Base-by-base conservation (phyloP, 2,329 filamentous ascomycete genomes). In the Plectosphaerella sp. region DNA sequence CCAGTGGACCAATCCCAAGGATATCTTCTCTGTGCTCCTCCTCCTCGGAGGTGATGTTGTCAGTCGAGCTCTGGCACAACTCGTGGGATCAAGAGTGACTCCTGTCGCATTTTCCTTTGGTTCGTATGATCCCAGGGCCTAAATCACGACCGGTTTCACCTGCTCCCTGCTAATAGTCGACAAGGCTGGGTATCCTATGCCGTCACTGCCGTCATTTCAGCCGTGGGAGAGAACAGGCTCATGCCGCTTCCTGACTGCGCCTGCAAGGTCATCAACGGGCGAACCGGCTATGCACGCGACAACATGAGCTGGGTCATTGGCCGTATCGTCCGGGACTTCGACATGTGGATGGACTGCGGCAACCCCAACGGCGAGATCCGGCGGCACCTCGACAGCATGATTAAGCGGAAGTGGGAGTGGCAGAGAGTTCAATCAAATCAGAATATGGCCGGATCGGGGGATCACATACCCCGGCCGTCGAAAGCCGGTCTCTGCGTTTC, bases 281-380 rank as follows among this genome's bases (percentile, higher is more conserved):
- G 62, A 18, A 69, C 57, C 15, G 68, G 72, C 1, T 69, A 71
- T 52, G 58, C 59, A 5, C 63, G 70, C 2, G 61, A 65, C 3
- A 76, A 76, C 50, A 60, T 61, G 12, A 66, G 60, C 18, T 77
- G 73, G 73, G 59, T 76, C 5, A 57, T 77, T 10, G 73, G 72
- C 0, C 62, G 74, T 0, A 61, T 77, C 1, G 54, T 75, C 7
- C 62, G 73, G 24, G 73, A 76, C 56, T 69, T 66, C 35, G 67
- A 73, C 11, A 52, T 47, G 35, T 70, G 64, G 64, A 60, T 56
- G 16, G 25, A 59, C 24, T 48, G 48, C 18, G 49, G 24, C 28
- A 28, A 18, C 46, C 20, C 12, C 16, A 33, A n/a, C 46, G 39
- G 20, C 16, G n/a, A 51, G 22, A 54, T 63, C 18, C 42, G 46